A percentile compares a stretch with the other conserved stretches of the same genome.
Conservation (phyloP, 2,329 filamentous ascomycete genomes). For the Stachybotrys chartarum region DNA sequence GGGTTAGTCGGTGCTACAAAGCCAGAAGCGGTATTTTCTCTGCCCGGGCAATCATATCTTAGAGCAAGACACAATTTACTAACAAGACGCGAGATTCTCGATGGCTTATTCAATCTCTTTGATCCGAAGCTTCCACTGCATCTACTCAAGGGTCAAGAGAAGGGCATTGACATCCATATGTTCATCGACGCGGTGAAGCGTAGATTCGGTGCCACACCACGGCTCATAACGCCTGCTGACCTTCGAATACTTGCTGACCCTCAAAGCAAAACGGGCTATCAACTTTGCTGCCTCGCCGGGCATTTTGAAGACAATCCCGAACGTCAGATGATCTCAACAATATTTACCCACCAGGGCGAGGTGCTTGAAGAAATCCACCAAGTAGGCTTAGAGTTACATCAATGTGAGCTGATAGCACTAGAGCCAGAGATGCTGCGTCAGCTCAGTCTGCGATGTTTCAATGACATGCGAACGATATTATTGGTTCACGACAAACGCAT, state of each 20-base stretch:
- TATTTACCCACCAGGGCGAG: conserved; percentile 14
- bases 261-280: conserved; percentile 12
- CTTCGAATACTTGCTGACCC: conserved; percentile 23
- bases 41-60: background rate
- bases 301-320: background rate
- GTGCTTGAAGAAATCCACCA: conserved; percentile 26
- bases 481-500: conserved; percentile 36
- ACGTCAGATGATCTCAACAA: background rate
- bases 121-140: conserved; percentile 20
- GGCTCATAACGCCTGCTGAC: conserved; percentile 23
- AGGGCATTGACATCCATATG: conserved; percentile 31
- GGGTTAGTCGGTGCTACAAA: conserved; percentile 16
- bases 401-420: conserved; percentile 25
- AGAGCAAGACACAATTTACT: background rate
- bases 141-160: conserved; percentile 28
- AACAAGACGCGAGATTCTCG: conserved; percentile 18
- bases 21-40: conserved; percentile 12
- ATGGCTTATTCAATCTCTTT: conserved; percentile 23
- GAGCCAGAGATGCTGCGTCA: conserved; percentile 23
- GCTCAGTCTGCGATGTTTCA: conserved; percentile 28
- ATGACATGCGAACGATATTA: conserved; percentile 31
- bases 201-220: conserved; percentile 20
- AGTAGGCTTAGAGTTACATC: conserved; percentile 30
- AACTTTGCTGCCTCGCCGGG: conserved; percentile 20
- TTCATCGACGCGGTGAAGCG: conserved; percentile 20